phyloP scores from a whole-genome alignment of 176 grass and related monocot genomes.

The Musa schizocarpa region DNA sequence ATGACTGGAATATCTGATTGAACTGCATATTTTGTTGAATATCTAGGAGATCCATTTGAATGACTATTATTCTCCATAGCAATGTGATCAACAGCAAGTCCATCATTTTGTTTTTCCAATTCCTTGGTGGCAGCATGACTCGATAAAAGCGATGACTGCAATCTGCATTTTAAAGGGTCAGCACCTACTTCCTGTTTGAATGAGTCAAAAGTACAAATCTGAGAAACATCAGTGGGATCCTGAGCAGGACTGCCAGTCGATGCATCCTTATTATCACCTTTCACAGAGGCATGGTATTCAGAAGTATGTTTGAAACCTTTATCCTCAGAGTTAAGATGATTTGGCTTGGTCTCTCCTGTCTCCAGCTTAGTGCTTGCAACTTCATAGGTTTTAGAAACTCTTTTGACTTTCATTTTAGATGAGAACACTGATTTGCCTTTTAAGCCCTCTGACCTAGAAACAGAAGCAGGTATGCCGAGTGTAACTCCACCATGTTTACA shows the following conservation, averaged over 20 bases:
- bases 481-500: background rate
- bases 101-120: constrained; percentile 3
- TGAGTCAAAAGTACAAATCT: background rate
- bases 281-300: background rate
- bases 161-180: background rate
- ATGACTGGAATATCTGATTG: background rate
- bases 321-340: background rate
- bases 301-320: background rate
- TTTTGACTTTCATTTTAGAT: background rate
- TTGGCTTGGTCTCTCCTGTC: background rate
- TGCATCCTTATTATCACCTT: too few relatives aligned
- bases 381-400: background rate
- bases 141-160: background rate
- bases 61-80: background rate
- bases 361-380: background rate
- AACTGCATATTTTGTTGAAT: background rate
- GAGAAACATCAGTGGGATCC: background rate
- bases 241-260: background rate
- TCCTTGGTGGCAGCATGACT: background rate
- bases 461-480: background rate
- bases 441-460: background rate
- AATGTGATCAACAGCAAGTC: background rate
- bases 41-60: background rate
- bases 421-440: background rate
- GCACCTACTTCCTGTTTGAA: background rate